Evolutionary conservation across 805 yeast genomes (phyloP).

Genomic region (Naumovozyma baii): DNA sequence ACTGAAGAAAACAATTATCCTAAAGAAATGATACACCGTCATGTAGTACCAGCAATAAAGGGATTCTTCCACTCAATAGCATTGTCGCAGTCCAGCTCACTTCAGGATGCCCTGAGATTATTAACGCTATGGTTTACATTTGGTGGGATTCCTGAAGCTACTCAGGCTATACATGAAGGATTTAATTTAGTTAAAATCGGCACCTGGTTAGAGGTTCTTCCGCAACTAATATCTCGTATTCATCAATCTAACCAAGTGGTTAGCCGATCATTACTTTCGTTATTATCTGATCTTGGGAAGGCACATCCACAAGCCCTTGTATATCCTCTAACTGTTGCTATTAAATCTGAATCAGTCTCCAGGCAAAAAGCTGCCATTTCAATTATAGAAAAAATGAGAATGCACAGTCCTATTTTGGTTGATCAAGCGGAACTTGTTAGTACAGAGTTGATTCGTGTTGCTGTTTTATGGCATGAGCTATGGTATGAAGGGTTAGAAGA

Average conservation of each 20-base stretch:
- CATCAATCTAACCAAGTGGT: slow-evolving; percentile 90
- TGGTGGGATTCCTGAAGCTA: slow-evolving; percentile 89
- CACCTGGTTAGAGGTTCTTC: slow-evolving; percentile 90
- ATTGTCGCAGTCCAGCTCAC: slow-evolving; percentile 71
- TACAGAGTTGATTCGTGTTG: slow-evolving; percentile 84
- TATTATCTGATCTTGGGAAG: slow-evolving; percentile 79
- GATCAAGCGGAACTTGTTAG: slow-evolving; percentile 93
- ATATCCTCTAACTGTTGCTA: slow-evolving; percentile 91
- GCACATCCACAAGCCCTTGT: slow-evolving; percentile 97
- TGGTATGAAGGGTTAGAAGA: slow-evolving; percentile 98
- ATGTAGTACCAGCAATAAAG: slow-evolving; percentile 90
- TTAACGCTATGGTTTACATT: slow-evolving; percentile 91
- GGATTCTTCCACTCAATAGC: slow-evolving; percentile 95
- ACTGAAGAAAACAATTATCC: slow-evolving; percentile 27
- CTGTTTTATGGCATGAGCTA: slow-evolving; percentile 93
- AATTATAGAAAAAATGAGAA: slow-evolving; percentile 84
- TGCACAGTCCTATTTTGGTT: slow-evolving; percentile 75
- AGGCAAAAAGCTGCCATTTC: slow-evolving; percentile 87
- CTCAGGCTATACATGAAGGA: slow-evolving; percentile 84
- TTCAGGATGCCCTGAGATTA: slow-evolving; percentile 85
- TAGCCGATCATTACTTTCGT: slow-evolving; percentile 65
- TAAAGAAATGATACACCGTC: slow-evolving; percentile 60
- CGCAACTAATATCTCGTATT: slow-evolving; percentile 90
- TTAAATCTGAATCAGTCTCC: slow-evolving; percentile 81
- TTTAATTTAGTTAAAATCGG: slow-evolving; percentile 81